phyloP scores from a whole-genome alignment of 106 monocot genomes.

The Iris macrosiphon region DNA sequence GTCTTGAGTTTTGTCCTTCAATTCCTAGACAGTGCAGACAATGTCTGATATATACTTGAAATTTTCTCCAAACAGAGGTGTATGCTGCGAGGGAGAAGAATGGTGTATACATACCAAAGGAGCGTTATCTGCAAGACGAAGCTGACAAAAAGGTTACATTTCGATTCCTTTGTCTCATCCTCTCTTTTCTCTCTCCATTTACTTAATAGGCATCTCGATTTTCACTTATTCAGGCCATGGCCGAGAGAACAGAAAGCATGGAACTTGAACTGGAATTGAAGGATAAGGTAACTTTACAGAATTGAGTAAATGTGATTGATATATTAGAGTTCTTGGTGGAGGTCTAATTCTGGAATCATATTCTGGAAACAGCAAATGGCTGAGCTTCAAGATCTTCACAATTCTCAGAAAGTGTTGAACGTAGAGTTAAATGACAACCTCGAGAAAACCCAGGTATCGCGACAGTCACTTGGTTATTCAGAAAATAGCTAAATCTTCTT shows the following conservation, averaged over 20 bases:
- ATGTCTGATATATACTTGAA: background rate
- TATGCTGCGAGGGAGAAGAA: slow-evolving; percentile 62
- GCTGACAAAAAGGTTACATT: slow-evolving; percentile 70
- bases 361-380: slow-evolving; percentile 38
- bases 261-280: slow-evolving; percentile 70
- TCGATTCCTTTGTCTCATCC: background rate
- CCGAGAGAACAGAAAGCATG: slow-evolving; percentile 61
- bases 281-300: slow-evolving; percentile 48
- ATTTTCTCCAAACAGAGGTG: slow-evolving; percentile 27
- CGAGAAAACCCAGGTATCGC: slow-evolving; percentile 44
- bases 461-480: background rate
- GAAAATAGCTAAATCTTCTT: background rate
- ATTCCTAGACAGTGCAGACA: background rate
- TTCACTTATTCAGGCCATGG: slow-evolving; percentile 43
- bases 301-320: slow-evolving; percentile 3
- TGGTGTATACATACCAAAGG: slow-evolving; percentile 55
- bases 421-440: slow-evolving; percentile 38
- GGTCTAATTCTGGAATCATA: background rate
- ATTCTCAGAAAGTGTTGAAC: slow-evolving; percentile 28
- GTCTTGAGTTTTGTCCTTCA: too few relatives aligned
- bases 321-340: background rate
- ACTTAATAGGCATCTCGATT: background rate
- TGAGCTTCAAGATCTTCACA: slow-evolving; percentile 52
- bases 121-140: slow-evolving; percentile 65
- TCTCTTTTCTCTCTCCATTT: background rate